Evolutionary conservation across 2,329 filamentous ascomycete genomes (phyloP).

Genomic region (Corinectria fuckeliana): DNA sequence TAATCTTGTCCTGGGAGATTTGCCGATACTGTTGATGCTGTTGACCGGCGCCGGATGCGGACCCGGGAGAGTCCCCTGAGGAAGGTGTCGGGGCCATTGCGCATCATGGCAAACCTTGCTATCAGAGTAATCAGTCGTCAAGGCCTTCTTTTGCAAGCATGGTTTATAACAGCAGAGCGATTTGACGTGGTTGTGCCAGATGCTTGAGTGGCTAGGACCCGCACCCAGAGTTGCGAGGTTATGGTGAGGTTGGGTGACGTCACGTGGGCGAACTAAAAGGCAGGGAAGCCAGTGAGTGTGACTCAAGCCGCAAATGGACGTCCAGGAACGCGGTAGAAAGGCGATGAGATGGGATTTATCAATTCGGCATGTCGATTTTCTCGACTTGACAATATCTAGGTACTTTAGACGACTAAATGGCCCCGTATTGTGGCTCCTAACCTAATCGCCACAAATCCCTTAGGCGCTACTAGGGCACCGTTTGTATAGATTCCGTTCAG

Average conservation of each 20-base stretch:
- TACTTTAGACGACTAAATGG: no score
- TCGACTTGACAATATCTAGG: no score
- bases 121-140: constrained; percentile 3
- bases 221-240: constrained; percentile 4
- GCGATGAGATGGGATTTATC: not conserved
- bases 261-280: constrained; percentile 28
- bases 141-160: constrained; percentile 2
- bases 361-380: not conserved
- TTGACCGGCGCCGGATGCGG: constrained; percentile 31
- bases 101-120: constrained; percentile 27
- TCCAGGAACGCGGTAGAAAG: not conserved
- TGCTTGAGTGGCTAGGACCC: constrained; percentile 12
- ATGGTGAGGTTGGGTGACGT: constrained; percentile 29
- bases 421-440: no score
- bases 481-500: not conserved
- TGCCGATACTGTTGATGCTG: constrained; percentile 16
- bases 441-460: not conserved
- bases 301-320: not conserved
- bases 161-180: constrained; percentile 9
- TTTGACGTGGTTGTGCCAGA: constrained; percentile 1
- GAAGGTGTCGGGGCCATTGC: constrained; percentile 42
- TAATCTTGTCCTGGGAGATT: constrained; percentile 38
- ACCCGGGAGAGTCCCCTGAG: constrained; percentile 37
- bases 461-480: not conserved
- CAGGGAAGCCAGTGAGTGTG: not conserved